Evolutionary conservation across 352 stramenopile genomes (phyloP).

Genomic region (Pythium guiyangense): DNA sequence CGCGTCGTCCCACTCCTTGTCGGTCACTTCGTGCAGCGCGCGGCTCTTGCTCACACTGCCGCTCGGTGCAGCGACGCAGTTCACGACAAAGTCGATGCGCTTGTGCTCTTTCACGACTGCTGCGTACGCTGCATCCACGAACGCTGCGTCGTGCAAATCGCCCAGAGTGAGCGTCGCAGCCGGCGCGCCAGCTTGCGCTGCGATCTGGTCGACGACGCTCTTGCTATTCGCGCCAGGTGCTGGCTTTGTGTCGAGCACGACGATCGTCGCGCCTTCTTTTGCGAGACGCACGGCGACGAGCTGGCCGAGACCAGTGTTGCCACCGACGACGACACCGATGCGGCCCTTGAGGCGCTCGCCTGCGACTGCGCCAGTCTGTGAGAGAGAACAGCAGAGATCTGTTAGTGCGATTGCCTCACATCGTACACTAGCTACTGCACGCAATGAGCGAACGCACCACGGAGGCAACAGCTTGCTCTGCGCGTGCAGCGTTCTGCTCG

Average conservation of each 20-base stretch:
- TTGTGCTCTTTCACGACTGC: slow-evolving; percentile 36
- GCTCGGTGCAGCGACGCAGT: slow-evolving; percentile 40
- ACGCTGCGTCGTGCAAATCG: slow-evolving; percentile 44
- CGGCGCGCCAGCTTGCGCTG: slow-evolving; percentile 12
- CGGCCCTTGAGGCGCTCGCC: slow-evolving; percentile 51
- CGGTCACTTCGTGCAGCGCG: slow-evolving; percentile 34
- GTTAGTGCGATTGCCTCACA: not conserved
- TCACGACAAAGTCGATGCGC: slow-evolving; percentile 73
- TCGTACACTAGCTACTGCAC: too few relatives aligned
- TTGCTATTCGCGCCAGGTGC: slow-evolving; percentile 19
- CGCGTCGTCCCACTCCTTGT: slow-evolving; percentile 45
- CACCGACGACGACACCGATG: slow-evolving; percentile 56
- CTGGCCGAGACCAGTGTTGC: slow-evolving; percentile 52
- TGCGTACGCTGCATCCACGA: slow-evolving; percentile 42
- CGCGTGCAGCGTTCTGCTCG: slow-evolving; percentile 43
- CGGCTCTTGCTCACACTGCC: slow-evolving; percentile 27
- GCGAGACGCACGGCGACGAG: slow-evolving; percentile 57
- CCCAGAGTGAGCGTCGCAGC: slow-evolving; percentile 35
- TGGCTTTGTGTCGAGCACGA: slow-evolving; percentile 34
- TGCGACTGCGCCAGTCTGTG: slow-evolving; percentile 46
- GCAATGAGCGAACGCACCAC: slow-evolving; percentile 27
- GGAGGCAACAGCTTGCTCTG: slow-evolving; percentile 52
- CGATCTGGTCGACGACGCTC: slow-evolving; percentile 37
- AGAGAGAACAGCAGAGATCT: not conserved
- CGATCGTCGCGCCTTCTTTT: slow-evolving; percentile 57